phyloP scores from a whole-genome alignment of 495 filamentous ascomycete genomes.

The Penicillium pancosmium region DNA sequence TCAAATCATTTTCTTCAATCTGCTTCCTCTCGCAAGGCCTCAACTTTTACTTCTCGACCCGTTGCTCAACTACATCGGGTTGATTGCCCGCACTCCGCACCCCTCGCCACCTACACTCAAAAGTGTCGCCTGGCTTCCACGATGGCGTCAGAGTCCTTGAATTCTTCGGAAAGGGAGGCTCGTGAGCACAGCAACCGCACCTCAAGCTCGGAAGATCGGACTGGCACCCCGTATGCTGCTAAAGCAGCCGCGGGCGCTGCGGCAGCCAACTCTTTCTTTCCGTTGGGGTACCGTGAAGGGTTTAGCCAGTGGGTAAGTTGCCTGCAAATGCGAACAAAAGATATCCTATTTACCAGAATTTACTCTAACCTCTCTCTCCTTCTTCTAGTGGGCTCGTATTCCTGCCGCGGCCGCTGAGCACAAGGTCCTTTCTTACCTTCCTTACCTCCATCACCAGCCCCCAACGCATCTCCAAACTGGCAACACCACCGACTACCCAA shows the following conservation, averaged over 20 bases:
- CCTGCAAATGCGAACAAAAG: not conserved
- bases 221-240: conserved; percentile 39
- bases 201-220: conserved; percentile 40
- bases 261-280: conserved; percentile 60
- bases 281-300: conserved; percentile 87
- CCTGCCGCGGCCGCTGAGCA: conserved; percentile 87
- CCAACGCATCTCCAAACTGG: conserved; percentile 72
- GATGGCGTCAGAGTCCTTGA: conserved; percentile 47
- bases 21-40: conserved; percentile 3
- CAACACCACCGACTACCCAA: conserved; percentile 45
- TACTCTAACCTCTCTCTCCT: conserved; percentile 10
- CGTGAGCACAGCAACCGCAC: conserved; percentile 44
- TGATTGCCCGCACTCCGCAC: conserved; percentile 4
- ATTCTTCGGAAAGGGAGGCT: conserved; percentile 33
- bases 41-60: conserved; percentile 14
- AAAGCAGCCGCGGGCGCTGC: conserved; percentile 44
- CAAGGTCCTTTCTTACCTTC: conserved; percentile 83
- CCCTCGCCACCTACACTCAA: conserved; percentile 22
- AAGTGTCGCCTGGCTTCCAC: conserved; percentile 31
- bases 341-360: not conserved
- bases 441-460: conserved; percentile 74
- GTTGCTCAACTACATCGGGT: conserved; percentile 9
- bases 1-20: not conserved
- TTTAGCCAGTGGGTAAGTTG: conserved; percentile 85
- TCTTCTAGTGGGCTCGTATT: conserved; percentile 74